phyloP scores from a whole-genome alignment of 169 alveolate genomes.

The Eimeria praecox region DNA sequence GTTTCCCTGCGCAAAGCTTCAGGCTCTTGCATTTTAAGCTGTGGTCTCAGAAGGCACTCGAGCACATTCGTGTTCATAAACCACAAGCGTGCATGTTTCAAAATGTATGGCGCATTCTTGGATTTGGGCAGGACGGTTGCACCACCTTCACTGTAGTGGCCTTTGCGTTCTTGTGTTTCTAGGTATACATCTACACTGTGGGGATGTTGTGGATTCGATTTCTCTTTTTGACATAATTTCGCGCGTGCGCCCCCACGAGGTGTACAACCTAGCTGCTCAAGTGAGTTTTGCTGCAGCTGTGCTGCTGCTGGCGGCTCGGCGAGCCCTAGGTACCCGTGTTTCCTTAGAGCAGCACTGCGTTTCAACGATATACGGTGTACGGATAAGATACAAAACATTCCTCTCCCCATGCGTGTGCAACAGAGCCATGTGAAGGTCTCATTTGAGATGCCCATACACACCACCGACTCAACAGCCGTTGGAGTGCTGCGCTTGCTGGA shows the following conservation, averaged over 20 bases:
- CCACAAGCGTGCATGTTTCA: not conserved
- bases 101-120: not conserved
- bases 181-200: conserved; percentile 89
- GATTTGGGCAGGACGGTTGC: not conserved
- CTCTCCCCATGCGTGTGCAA: not conserved
- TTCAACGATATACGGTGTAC: not conserved
- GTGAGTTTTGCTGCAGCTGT: conserved; percentile 25
- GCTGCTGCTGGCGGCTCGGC: not conserved
- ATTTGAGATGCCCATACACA: conserved; percentile 90
- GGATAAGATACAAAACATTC: not conserved
- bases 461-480: conserved; percentile 88
- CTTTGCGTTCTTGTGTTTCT: not conserved
- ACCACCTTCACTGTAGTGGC: not conserved
- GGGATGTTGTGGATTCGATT: conserved; percentile 89
- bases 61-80: not conserved
- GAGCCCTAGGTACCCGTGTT: not conserved
- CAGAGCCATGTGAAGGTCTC: conserved; percentile 91
- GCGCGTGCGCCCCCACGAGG: conserved; percentile 86
- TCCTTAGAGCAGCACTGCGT: not conserved
- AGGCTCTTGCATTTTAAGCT: not conserved
- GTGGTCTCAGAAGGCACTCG: not conserved
- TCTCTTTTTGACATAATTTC: conserved; percentile 83
- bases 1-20: not conserved
- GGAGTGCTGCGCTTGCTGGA: conserved; percentile 89
- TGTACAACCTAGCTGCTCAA: conserved; percentile 91